Evolutionary conservation across 2,329 filamentous ascomycete species (phyloP), one percentile per base, ranked within the genome.

Genomic region (Aspergillus sp.): DNA sequence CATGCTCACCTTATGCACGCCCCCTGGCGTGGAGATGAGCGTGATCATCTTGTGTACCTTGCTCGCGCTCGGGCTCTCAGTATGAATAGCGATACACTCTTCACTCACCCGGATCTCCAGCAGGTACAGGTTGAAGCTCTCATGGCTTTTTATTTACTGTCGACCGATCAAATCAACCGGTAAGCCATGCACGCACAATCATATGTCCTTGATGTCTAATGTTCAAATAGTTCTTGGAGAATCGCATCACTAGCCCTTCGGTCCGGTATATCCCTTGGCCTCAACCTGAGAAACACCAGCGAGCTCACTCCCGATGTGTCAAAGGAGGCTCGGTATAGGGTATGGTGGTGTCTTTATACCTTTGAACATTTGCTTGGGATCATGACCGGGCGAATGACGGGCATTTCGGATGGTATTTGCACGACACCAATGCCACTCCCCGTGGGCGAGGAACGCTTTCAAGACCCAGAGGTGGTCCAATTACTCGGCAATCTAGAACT

Each of bases 301-400:
- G 67, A 70, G 30, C 68, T 68, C 4, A 76, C 79, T 1, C 68
- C 76, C 0, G 71, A 74, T 60, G 66, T 74, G n/a, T 75, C 78
- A 28, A 81, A 80, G 62, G 79, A 80, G 66, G 73, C 76, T 52
- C 78, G 79, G n/a, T 80, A 80, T 59, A 73, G 76, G 53, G 76
- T 81, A 3, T 82, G 80, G 80, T 81, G 78, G 77, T 79, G 78
- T 57, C 67, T 81, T 2, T 79, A 80, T 57, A 73, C 72, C 2
- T 75, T 81, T 47, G 80, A 82, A 64, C 79, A 80, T 57, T 72
- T 77, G 38, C 72, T 82, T 41, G 77, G 77, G 17, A 73, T 78
- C 59, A 80, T 82, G 77, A 81, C 80, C n/a, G 80, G 80, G 45
- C 74, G 80, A 47, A 71, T 78, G 28, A 77, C 77, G 31, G 79